Conservation (phyloP, 2,329 filamentous ascomycete genomes). For the Cladosporium austrohemisphaericum region DNA sequence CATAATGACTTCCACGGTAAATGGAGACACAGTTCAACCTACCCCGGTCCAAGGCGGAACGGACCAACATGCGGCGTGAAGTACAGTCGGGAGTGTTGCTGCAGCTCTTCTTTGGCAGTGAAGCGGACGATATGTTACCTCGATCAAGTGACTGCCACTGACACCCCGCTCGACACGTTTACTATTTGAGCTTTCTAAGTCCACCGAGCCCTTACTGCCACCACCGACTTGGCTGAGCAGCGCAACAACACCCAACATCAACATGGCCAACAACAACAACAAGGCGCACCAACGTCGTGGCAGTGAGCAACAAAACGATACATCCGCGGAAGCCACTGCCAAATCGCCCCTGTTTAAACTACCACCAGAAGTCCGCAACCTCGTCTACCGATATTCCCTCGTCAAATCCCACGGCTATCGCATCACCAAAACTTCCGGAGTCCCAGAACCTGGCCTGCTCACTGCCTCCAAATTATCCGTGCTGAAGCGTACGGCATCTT, state of each 20-base stretch:
- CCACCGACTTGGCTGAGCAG: too few species aligned
- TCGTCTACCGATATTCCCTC: not conserved
- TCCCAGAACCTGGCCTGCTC: not conserved
- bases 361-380: not conserved
- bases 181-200: too few species aligned
- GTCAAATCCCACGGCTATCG: not conserved
- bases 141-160: too few species aligned
- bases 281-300: too few species aligned
- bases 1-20: constrained; percentile 4
- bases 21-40: too few species aligned
- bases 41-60: not conserved
- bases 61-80: not conserved
- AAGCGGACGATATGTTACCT: too few species aligned
- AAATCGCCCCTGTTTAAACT: not conserved
- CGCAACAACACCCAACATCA: too few species aligned
- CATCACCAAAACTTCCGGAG: not conserved
- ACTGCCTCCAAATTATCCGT: not conserved
- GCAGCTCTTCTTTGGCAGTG: too few species aligned
- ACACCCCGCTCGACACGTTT: too few species aligned
- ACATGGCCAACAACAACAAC: not conserved
- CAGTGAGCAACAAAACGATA: not conserved
- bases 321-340: not conserved
- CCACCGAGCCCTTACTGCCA: too few species aligned
- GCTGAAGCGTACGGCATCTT: not conserved
- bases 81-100: not conserved